A percentile compares a stretch with the other conserved stretches of the same genome.
phyloP scores from a whole-genome alignment of 495 filamentous ascomycete genomes.

The Trichoderma erinaceum region DNA sequence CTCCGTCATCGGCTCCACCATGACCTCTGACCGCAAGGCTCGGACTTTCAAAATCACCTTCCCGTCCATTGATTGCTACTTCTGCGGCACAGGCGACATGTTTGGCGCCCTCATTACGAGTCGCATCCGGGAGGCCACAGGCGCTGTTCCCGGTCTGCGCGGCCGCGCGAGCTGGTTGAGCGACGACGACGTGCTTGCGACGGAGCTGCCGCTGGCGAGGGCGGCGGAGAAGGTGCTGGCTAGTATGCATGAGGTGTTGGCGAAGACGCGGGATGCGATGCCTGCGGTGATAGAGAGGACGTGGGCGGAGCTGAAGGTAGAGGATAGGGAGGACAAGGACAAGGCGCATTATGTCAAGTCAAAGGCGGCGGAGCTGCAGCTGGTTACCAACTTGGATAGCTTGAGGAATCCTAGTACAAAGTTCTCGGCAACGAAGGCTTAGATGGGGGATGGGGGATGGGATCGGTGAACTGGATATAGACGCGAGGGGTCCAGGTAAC shows the following conservation, averaged over 20 bases:
- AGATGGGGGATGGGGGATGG: not conserved
- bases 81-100: slow-evolving; percentile 96
- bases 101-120: slow-evolving; percentile 87
- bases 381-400: slow-evolving; percentile 64
- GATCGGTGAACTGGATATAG: not conserved
- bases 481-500: not conserved
- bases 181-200: slow-evolving; percentile 56
- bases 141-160: slow-evolving; percentile 33
- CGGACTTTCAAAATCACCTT: slow-evolving; percentile 80
- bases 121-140: slow-evolving; percentile 78
- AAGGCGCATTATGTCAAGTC: slow-evolving; percentile 58
- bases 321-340: slow-evolving; percentile 49
- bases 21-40: slow-evolving; percentile 53
- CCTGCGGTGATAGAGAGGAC: slow-evolving; percentile 29
- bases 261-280: slow-evolving; percentile 66
- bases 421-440: slow-evolving; percentile 51
- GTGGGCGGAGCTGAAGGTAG: slow-evolving; percentile 21
- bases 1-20: slow-evolving; percentile 73
- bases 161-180: slow-evolving; percentile 59
- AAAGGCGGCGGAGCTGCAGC: slow-evolving; percentile 72
- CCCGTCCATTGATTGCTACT: slow-evolving; percentile 83
- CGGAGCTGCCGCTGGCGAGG: slow-evolving; percentile 71
- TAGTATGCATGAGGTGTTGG: slow-evolving; percentile 83
- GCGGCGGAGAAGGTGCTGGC: slow-evolving; percentile 83
- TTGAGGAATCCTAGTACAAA: slow-evolving; percentile 56